Base-by-base conservation (phyloP, 2,329 filamentous ascomycete genomes). In the Spiromastix sp. region DNA sequence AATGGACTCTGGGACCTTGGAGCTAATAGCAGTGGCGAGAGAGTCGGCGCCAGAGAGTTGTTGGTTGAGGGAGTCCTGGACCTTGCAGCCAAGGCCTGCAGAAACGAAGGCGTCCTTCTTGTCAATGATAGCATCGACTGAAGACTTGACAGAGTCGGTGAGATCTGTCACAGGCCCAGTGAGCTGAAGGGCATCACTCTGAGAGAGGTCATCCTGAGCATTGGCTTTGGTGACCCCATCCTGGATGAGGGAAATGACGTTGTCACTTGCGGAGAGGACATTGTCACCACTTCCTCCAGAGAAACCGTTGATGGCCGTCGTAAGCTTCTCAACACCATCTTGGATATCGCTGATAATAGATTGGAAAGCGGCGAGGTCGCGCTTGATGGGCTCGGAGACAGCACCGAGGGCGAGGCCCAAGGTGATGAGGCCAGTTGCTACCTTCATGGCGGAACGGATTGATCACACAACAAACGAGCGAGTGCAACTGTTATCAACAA, bases 1-100 rank as follows among this genome's bases (percentile, higher is more conserved):
- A 7, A 55, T 43, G 12, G 37, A 38, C 2, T 37, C 18, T 26
- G 55, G 54, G 17, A 56, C 51, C 51, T 58, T 58, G 42, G 35
- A 30, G 36, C 42, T 42, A 38, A 58, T 50, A 42, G 52, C 51
- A 8, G 42, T 30, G 28, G 46, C 32, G 15, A 58, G 52, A 32
- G 29, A 33, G 27, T 43, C 29, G 37, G 54, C 45, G 30, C 49
- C 55, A 19, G 37, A 30, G 36, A 51, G 41, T 41, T 57, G 54
- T 6, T 47, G 30, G 26, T 48, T 27, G 11, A 58, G 48, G 21
- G 38, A 19, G 17, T 42, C n/a, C 32, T 49, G 40, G 42, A 54
- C 42, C 4, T 27, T 32, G 17, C 30, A 39, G 17, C 44, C 51
- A 6, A 40, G 37, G 19, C 49, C 48, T 22, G 50, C 50, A 19